Conservation (phyloP, 176 grass and related monocot species). For the Triticum urartu region DNA sequence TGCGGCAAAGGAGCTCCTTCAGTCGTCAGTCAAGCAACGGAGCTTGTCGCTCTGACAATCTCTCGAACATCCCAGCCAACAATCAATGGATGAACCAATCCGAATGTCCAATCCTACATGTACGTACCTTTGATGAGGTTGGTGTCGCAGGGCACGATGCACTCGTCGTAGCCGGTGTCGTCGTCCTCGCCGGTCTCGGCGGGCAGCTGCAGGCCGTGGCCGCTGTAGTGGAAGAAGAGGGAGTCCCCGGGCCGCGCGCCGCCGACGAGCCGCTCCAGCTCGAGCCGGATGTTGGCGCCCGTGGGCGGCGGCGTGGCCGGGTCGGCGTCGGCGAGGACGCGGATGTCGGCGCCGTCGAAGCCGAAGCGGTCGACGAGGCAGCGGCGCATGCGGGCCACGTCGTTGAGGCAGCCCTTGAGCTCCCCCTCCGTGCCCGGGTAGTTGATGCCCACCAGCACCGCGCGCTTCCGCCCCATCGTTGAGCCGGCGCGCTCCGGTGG, state of each 20-base stretch:
- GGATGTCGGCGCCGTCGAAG: constrained; percentile 47
- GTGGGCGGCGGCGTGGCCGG: constrained; percentile 38
- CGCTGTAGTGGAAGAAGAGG: constrained; percentile 97
- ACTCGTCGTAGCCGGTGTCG: constrained; percentile 91
- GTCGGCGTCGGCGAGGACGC: constrained; percentile 68
- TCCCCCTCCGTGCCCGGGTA: constrained; percentile 75
- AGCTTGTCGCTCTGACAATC: background rate
- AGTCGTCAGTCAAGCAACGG: background rate
- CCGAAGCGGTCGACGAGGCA: constrained; percentile 66
- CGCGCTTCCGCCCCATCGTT: constrained; percentile 53
- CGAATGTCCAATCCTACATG: too few relatives aligned
- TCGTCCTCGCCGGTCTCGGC: constrained; percentile 83
- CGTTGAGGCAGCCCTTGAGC: constrained; percentile 82
- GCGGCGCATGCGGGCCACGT: constrained; percentile 64
- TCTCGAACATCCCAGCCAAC: background rate
- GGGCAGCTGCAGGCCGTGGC: constrained; percentile 70
- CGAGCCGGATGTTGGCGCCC: constrained; percentile 49
- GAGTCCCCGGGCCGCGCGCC: constrained; percentile 52
- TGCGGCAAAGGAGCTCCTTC: background rate
- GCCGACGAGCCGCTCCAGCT: constrained; percentile 55
- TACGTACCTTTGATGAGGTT: constrained; percentile 66
- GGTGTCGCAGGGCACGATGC: constrained; percentile 83
- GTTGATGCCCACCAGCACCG: constrained; percentile 79
- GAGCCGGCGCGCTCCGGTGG: background rate
- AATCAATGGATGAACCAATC: too few relatives aligned